Evolutionary conservation across 2,329 filamentous ascomycete species (phyloP).

Genomic region (Trichophaea hybrida): DNA sequence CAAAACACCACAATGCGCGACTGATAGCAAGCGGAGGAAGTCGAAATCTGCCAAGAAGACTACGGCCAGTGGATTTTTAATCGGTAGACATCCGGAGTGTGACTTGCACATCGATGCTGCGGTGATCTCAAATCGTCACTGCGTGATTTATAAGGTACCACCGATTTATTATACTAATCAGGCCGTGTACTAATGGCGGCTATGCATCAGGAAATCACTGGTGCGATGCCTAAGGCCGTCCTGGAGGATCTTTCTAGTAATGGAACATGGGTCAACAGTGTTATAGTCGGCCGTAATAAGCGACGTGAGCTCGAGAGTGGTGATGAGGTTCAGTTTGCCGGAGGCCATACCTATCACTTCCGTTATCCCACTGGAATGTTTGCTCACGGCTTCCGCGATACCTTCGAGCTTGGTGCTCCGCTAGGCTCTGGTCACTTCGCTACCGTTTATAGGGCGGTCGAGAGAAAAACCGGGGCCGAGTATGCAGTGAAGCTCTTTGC

Average conservation of each 20-base stretch:
- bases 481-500: constrained; percentile 94
- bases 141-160: constrained; percentile 27
- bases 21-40: constrained; percentile 46
- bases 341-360: constrained; percentile 79
- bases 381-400: constrained; percentile 66
- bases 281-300: constrained; percentile 80
- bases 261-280: constrained; percentile 90
- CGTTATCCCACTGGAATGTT: constrained; percentile 64
- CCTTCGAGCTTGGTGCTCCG: constrained; percentile 58
- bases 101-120: constrained; percentile 31
- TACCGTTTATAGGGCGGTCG: constrained; percentile 78
- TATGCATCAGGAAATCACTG: constrained; percentile 43
- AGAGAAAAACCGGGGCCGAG: constrained; percentile 65
- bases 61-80: constrained; percentile 65
- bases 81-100: constrained; percentile 87
- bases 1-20: constrained; percentile 42
- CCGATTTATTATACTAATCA: background rate
- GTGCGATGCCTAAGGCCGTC: constrained; percentile 48
- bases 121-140: constrained; percentile 27
- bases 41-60: constrained; percentile 38
- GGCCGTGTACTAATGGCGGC: constrained; percentile 28
- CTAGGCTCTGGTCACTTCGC: constrained; percentile 93
- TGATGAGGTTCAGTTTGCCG: constrained; percentile 78
- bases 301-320: constrained; percentile 74
- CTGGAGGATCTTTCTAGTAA: constrained; percentile 91